phyloP scores from a whole-genome alignment of 2,329 filamentous ascomycete genomes.

The Scleromitrula shiraiana region DNA sequence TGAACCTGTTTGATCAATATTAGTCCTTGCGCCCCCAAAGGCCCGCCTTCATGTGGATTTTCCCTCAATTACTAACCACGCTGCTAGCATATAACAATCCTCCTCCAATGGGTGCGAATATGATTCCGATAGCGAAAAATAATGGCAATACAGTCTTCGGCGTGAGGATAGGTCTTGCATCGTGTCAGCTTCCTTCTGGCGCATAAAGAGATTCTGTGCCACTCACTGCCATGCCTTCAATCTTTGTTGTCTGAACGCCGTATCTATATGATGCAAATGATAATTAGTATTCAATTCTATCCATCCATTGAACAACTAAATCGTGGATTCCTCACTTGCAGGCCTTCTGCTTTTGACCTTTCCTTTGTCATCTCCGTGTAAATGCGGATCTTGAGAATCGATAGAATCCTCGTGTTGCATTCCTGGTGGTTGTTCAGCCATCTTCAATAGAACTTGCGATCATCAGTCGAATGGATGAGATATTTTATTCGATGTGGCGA shows the following conservation, averaged over 20 bases:
- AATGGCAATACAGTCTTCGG: conserved; percentile 88
- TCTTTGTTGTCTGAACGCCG: conserved; percentile 92
- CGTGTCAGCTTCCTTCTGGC: conserved; percentile 17
- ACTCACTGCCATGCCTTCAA: conserved; percentile 97
- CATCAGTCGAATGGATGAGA: conserved; percentile 16
- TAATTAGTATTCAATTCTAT: conserved; percentile 17
- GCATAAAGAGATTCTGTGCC: conserved; percentile 9
- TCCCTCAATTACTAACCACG: conserved; percentile 44
- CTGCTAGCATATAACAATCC: conserved; percentile 79
- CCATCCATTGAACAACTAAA: conserved; percentile 10
- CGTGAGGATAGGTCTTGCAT: conserved; percentile 75
- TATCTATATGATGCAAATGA: conserved; percentile 50
- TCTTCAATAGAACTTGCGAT: conserved; percentile 20
- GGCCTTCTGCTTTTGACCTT: conserved; percentile 89
- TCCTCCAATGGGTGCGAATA: conserved; percentile 90
- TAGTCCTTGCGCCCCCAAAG: not conserved
- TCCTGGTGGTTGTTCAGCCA: conserved; percentile 25
- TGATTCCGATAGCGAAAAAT: conserved; percentile 83
- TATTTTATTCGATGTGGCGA: not conserved
- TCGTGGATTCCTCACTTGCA: conserved; percentile 55
- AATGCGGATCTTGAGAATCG: conserved; percentile 44
- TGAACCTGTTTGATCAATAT: conserved; percentile 35
- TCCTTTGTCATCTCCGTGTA: conserved; percentile 47
- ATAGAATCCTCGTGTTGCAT: conserved; percentile 40
- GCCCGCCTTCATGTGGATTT: not conserved